Conservation (phyloP, 78 protist species). For the Tieghemostelium lacteum region DNA sequence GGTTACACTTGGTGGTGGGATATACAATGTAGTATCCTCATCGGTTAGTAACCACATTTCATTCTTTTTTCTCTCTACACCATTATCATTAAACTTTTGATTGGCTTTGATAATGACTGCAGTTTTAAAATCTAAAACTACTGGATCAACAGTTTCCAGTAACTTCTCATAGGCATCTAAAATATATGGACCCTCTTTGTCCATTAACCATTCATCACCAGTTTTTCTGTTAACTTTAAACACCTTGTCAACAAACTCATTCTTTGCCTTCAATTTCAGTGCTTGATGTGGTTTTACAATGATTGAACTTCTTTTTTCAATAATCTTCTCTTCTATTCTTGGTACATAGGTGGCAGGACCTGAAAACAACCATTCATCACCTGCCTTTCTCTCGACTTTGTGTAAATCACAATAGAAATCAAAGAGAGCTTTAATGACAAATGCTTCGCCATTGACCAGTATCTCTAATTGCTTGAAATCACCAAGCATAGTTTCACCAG, state of each 20-base stretch:
- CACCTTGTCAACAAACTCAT: slow-evolving; percentile 17
- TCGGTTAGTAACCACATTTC: slow-evolving; percentile 39
- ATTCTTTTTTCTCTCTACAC: slow-evolving; percentile 51
- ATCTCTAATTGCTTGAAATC: slow-evolving; percentile 37
- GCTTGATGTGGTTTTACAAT: slow-evolving; percentile 43
- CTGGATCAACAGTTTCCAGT: slow-evolving; percentile 1
- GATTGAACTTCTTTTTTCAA: slow-evolving; percentile 21
- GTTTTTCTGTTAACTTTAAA: neutral
- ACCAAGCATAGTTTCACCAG: slow-evolving; percentile 73
- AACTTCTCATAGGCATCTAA: slow-evolving; percentile 46
- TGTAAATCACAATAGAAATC: slow-evolving; percentile 34
- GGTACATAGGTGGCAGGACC: slow-evolving; percentile 86
- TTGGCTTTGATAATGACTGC: slow-evolving; percentile 3
- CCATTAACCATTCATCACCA: slow-evolving; percentile 62
- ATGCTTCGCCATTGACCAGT: slow-evolving; percentile 69
- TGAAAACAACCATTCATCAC: slow-evolving; percentile 81
- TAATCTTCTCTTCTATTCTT: slow-evolving; percentile 23
- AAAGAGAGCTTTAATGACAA: slow-evolving; percentile 60
- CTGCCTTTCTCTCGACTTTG: slow-evolving; percentile 10
- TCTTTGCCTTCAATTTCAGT: slow-evolving; percentile 7
- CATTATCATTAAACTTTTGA: slow-evolving; percentile 2
- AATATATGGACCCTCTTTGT: slow-evolving; percentile 33
- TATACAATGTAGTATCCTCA: slow-evolving; percentile 18
- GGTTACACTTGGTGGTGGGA: slow-evolving; percentile 44
- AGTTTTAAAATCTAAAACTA: slow-evolving; percentile 8